Evolutionary conservation across 257 asterid genomes (phyloP).

Genomic region (Solanum arcanum): DNA sequence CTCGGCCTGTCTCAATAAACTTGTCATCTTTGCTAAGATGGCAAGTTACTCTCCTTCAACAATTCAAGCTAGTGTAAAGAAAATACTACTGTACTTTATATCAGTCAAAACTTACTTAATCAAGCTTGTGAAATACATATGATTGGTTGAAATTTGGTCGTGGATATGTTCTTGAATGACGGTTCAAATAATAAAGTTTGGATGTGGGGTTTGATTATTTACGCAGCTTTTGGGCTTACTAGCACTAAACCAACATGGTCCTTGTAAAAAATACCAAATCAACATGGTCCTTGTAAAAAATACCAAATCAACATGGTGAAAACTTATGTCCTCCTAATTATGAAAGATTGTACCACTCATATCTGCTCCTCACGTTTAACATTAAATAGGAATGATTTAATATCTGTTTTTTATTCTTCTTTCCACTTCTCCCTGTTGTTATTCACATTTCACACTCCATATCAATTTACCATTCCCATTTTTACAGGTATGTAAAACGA

Average conservation of each 20-base stretch:
- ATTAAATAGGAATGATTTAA: not conserved
- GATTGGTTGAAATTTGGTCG: not conserved
- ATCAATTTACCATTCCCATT: not conserved
- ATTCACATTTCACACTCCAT: not conserved
- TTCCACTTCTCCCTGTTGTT: not conserved
- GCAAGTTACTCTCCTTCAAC: not conserved
- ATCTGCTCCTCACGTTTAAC: not conserved
- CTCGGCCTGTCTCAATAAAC: not conserved
- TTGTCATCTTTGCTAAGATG: not conserved
- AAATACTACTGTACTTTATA: not conserved
- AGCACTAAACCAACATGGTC: not conserved
- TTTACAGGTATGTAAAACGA: slow-evolving; percentile 89
- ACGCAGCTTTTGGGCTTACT: not conserved
- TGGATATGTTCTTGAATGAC: not conserved
- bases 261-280: not conserved
- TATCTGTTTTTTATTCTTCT: not conserved
- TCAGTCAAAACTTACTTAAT: not conserved
- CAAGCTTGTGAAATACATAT: not conserved
- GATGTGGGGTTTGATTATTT: not conserved
- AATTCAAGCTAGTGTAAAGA: not conserved
- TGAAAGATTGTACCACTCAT: not conserved
- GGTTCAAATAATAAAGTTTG: not conserved
- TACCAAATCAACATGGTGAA: not conserved
- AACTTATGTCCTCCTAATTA: not conserved
- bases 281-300: too few relatives aligned